Evolutionary conservation across 2,329 filamentous ascomycete genomes (phyloP), one percentile per base, ranked within the genome.

Genomic region (Proliferodiscus dingleyae): DNA sequence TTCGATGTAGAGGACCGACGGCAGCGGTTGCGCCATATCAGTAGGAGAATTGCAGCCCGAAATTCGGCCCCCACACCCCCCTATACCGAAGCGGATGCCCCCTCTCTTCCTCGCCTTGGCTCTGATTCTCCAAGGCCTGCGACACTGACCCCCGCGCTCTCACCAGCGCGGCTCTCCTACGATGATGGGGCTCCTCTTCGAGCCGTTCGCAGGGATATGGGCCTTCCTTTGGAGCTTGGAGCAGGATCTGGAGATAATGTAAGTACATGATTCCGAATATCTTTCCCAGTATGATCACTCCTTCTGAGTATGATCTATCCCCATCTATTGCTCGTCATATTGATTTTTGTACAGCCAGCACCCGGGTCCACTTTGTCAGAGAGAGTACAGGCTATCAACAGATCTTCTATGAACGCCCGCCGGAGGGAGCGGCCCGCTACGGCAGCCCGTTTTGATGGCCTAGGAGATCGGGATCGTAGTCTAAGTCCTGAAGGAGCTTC

Each of bases 391-490:
- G 39, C 49, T 36, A 29, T 58, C 2, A 52, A 50, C 36, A 43
- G 47, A 47, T 40, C 43, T 10, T 51, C 55, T 13, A 51, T 30
- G 19, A 24, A n/a, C n/a, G 13, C 51, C 40, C 36, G 37, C 29
- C 16, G 23, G 18, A 15, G 43, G 37, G 26, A 21, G 19, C 38
- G 53, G 39, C 38, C 44, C n/a, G 39, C 49, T 26, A 51, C 47
- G 24, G 49, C 55, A 43, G 49, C 49, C 26, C 54, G 46, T 41
- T 52, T 85, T 1, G 83, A 94, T 64, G 89, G 89, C 3, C 75
- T 95, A 13, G 89, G 89, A 29, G 89, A 95, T 66, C 85, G 89
- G 47, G 80, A 88, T 52, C 81, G 89, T 56, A 95, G 89, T 64
- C 69, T 88, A n/a, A 89, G 84, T 61, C 83, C 85, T 7, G 83